Conservation (phyloP, 805 yeast species). For the Saturnispora kantuleensis region DNA sequence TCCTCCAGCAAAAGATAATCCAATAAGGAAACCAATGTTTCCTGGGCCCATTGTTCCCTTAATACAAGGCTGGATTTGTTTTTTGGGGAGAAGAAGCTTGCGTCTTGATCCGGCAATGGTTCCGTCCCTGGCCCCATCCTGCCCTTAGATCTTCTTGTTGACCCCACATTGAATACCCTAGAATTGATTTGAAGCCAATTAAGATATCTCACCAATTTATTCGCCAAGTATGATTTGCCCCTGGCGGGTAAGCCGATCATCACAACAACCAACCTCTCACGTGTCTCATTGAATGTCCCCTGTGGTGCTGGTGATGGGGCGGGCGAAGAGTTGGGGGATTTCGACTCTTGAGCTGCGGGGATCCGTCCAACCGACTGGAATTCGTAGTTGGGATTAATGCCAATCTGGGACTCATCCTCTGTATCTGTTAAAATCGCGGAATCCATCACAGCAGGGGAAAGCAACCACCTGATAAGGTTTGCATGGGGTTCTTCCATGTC, state of each 20-base stretch:
- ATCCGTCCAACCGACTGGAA: not conserved
- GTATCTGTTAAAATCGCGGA: not conserved
- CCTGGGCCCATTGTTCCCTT: constrained; percentile 94
- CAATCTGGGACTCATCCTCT: not conserved
- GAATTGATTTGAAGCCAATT: constrained; percentile 93
- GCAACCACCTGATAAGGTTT: no score
- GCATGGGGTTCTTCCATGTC: no score
- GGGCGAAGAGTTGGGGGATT: constrained; percentile 31
- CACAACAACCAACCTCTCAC: constrained; percentile 79
- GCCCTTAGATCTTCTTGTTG: constrained; percentile 75
- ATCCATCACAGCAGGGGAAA: not conserved
- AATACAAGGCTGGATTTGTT: constrained; percentile 53
- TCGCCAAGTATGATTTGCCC: constrained; percentile 89
- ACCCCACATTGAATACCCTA: constrained; percentile 89
- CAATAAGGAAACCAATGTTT: constrained; percentile 73
- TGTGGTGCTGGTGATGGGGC: constrained; percentile 65
- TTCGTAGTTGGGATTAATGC: constrained; percentile 3
- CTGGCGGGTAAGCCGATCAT: constrained; percentile 97
- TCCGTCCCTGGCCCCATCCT: constrained; percentile 58
- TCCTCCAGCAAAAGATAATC: constrained; percentile 72
- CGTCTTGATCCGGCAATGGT: constrained; percentile 67
- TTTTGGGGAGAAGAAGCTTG: constrained; percentile 78
- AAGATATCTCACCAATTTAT: constrained; percentile 78
- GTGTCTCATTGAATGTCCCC: constrained; percentile 44
- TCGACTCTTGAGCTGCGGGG: not conserved